Conservation (phyloP, 331 rosid genomes). For the Quercus lobata region DNA sequence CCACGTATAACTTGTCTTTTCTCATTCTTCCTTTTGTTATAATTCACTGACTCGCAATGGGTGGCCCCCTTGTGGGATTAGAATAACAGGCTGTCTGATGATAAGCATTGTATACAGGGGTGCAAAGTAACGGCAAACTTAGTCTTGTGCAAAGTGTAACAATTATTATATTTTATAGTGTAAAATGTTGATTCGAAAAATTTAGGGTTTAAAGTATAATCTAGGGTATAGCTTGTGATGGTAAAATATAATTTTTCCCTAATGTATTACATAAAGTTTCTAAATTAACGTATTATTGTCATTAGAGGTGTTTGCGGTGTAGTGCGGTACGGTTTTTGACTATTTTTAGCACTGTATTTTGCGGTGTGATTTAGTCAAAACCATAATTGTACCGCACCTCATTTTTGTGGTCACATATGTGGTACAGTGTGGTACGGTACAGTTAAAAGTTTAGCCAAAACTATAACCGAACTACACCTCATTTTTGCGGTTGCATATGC, state of each 20-base stretch:
- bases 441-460: too few relatives aligned
- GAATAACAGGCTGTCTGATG: background rate
- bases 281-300: too few relatives aligned
- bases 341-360: too few relatives aligned
- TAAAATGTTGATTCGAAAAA: fast-evolving
- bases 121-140: too few relatives aligned
- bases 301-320: too few relatives aligned
- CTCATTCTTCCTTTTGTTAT: background rate
- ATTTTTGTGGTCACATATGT: too few relatives aligned
- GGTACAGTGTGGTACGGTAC: fast-evolving
- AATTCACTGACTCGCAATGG: background rate
- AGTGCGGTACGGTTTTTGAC: fast-evolving
- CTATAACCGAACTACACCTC: fast-evolving
- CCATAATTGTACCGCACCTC: fast-evolving
- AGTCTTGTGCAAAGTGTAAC: too few relatives aligned
- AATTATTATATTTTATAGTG: too few relatives aligned
- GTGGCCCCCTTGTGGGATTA: background rate
- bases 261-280: too few relatives aligned
- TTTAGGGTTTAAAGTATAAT: too few relatives aligned
- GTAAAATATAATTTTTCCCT: too few relatives aligned
- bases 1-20: background rate
- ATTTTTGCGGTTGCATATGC: too few relatives aligned
- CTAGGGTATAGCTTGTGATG: fast-evolving
- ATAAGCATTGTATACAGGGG: background rate
- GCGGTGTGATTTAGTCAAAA: fast-evolving